phyloP scores from a whole-genome alignment of 768 basidiomycete species.

The Kwoniella dendrophila region DNA sequence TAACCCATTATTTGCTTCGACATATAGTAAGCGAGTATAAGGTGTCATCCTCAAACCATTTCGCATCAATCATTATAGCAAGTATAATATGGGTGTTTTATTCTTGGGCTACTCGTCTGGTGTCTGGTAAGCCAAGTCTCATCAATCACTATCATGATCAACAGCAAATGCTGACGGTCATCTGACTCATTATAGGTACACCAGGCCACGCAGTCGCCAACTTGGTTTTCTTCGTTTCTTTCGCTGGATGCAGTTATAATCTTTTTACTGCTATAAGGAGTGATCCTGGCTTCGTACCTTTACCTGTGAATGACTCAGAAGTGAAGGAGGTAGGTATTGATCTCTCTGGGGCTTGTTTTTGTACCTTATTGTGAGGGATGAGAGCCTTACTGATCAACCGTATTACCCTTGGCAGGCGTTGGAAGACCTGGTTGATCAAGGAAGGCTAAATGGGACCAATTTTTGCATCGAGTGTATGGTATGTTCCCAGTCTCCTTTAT shows the following conservation, averaged over 20 bases:
- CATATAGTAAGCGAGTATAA: constrained; percentile 81
- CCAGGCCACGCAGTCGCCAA: constrained; percentile 75
- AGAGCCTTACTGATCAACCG: too few relatives aligned
- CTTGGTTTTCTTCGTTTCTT: constrained; percentile 70
- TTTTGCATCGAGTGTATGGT: constrained; percentile 97
- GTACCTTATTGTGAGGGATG: too few relatives aligned
- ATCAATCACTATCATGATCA: neutral
- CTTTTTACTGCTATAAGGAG: constrained; percentile 87
- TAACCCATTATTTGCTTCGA: constrained; percentile 60
- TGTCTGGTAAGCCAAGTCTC: constrained; percentile 63
- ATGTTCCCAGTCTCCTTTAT: constrained; percentile 35
- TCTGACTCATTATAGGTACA: constrained; percentile 62
- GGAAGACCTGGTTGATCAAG: constrained; percentile 84
- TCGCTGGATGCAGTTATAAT: constrained; percentile 77
- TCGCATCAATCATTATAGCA: constrained; percentile 82
- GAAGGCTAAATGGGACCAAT: constrained; percentile 88
- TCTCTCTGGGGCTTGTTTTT: too few relatives aligned
- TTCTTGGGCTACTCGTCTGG: constrained; percentile 76
- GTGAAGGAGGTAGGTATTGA: constrained; percentile 81
- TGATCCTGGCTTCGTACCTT: constrained; percentile 86
- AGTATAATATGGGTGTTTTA: constrained; percentile 85
- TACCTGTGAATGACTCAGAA: constrained; percentile 77
- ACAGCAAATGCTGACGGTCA: neutral
- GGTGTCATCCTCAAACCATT: constrained; percentile 86
- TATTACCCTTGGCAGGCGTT: constrained; percentile 65